phyloP scores from a whole-genome alignment of 1,139 yeast genomes.

The Candida neerlandica region DNA sequence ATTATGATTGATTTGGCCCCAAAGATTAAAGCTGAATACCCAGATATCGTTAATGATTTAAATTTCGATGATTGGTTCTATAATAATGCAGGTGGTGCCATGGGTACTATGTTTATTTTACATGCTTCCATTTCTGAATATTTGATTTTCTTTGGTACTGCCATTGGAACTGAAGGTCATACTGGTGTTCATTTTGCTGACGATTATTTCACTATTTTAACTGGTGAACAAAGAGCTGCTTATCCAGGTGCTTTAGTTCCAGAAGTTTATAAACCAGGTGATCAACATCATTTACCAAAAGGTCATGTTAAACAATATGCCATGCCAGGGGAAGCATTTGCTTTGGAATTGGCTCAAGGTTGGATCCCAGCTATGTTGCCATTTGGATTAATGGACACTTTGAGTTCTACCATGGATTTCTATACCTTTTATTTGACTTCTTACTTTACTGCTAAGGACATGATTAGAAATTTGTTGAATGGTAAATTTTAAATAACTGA shows the following conservation, averaged over 20 bases:
- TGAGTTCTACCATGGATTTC: conserved; percentile 80
- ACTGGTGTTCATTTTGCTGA: conserved; percentile 94
- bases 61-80: conserved; percentile 87
- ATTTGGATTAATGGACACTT: conserved; percentile 83
- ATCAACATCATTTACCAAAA: conserved; percentile 72
- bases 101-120: conserved; percentile 95
- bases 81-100: conserved; percentile 98
- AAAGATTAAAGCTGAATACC: conserved; percentile 61
- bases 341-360: conserved; percentile 96
- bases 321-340: conserved; percentile 81
- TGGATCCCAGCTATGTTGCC: conserved; percentile 99
- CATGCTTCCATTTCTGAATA: conserved; percentile 97
- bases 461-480: conserved; percentile 63
- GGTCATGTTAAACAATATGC: conserved; percentile 82
- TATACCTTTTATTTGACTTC: conserved; percentile 68
- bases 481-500: conserved; percentile 78
- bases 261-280: conserved; percentile 77
- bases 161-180: conserved; percentile 95
- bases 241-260: conserved; percentile 60
- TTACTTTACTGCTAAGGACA: conserved; percentile 74
- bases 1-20: conserved; percentile 63
- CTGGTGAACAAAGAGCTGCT: conserved; percentile 79
- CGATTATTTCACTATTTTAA: conserved; percentile 88
- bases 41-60: conserved; percentile 65
- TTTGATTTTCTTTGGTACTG: conserved; percentile 83